These are phyloP conservation scores for Trametes pubescens DNA, from an alignment of 1,284 basidiomycete species.

Conservation along the genomic window DNA sequence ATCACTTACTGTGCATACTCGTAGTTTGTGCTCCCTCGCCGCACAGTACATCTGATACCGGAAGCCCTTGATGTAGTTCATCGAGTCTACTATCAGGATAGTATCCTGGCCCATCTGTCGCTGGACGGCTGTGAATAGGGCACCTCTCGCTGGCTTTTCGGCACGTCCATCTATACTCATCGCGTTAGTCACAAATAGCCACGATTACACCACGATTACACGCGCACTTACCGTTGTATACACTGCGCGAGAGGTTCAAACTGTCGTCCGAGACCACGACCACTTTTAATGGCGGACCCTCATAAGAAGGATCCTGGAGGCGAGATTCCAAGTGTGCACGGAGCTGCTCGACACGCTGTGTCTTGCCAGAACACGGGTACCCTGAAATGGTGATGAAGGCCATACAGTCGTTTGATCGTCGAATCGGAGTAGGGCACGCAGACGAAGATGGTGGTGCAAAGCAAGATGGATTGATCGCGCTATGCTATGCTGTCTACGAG, in stretches of 20 bases:
- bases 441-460: slow-evolving; percentile 17
- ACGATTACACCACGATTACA: too few relatives aligned
- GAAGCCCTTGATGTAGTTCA: slow-evolving; percentile 98
- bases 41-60: slow-evolving; percentile 98
- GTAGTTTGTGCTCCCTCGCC: slow-evolving; percentile 86
- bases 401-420: slow-evolving; percentile 57
- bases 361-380: slow-evolving; percentile 90
- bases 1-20: slow-evolving; percentile 85
- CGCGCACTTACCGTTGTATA: slow-evolving; percentile 74
- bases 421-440: not conserved
- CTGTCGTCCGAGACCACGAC: slow-evolving; percentile 82
- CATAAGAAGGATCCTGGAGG: slow-evolving; percentile 57
- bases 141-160: slow-evolving; percentile 90
- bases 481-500: slow-evolving; percentile 10
- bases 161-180: slow-evolving; percentile 74
- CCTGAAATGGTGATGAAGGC: slow-evolving; percentile 95
- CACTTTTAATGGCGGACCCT: slow-evolving; percentile 65
- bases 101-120: slow-evolving; percentile 77
- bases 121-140: slow-evolving; percentile 88
- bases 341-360: slow-evolving; percentile 75
- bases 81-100: slow-evolving; percentile 89
- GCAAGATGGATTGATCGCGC: slow-evolving; percentile 27
- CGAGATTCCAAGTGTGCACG: slow-evolving; percentile 64
- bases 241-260: slow-evolving; percentile 69
- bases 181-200: not conserved